phyloP scores from a whole-genome alignment of 2,329 filamentous ascomycete species.

The Neonectria coccinea region DNA sequence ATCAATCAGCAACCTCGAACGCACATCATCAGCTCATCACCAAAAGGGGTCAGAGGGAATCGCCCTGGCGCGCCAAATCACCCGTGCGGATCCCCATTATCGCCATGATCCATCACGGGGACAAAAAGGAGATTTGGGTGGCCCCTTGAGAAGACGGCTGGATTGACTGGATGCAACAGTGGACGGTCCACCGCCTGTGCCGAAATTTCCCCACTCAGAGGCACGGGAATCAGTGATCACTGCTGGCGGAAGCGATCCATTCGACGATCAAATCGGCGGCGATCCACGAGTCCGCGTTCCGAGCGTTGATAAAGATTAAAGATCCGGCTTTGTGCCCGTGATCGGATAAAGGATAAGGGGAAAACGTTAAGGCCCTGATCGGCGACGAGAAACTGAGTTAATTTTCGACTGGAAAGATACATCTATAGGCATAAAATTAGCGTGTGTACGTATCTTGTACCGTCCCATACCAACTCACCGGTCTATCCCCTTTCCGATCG shows the following conservation, averaged over 20 bases:
- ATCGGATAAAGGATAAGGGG: slow-evolving; percentile 18
- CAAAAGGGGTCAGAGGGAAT: slow-evolving; percentile 30
- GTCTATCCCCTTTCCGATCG: no score
- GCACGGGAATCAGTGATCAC: slow-evolving; percentile 1
- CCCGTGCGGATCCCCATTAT: slow-evolving; percentile 34
- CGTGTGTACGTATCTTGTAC: no score
- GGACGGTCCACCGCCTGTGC: no score
- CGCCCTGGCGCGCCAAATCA: slow-evolving; percentile 28
- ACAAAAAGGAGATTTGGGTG: slow-evolving; percentile 28
- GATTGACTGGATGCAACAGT: neutral
- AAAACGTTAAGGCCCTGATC: slow-evolving; percentile 23
- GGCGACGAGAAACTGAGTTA: no score
- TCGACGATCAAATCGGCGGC: slow-evolving; percentile 22
- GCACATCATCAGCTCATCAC: slow-evolving; percentile 32
- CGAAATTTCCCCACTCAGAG: slow-evolving; percentile 18
- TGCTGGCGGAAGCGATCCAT: slow-evolving; percentile 3
- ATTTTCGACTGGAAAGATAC: no score
- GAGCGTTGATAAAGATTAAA: slow-evolving; percentile 21
- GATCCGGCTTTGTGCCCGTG: slow-evolving; percentile 11
- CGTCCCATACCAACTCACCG: no score
- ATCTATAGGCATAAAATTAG: no score
- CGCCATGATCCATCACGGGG: slow-evolving; percentile 34
- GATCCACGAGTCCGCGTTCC: slow-evolving; percentile 22
- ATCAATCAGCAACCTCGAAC: neutral
- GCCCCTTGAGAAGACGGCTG: slow-evolving; percentile 12